Conservation (phyloP, 345 rosid species). For the Angophora floribunda region DNA sequence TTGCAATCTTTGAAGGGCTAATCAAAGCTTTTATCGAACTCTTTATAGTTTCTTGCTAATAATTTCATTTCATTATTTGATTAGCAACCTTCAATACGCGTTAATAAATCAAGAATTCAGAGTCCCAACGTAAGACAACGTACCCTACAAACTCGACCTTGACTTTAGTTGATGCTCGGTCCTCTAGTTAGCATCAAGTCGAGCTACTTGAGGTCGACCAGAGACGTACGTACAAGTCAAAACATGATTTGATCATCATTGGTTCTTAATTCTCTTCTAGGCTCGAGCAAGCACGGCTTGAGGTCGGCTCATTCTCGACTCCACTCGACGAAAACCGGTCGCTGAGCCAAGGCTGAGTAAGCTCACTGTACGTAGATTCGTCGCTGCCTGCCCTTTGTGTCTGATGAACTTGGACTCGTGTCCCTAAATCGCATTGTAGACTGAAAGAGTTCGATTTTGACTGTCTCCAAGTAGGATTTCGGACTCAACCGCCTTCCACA, state of each 20-base stretch:
- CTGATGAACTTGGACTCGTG: background rate
- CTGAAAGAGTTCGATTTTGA: background rate
- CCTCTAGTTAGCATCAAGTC: background rate
- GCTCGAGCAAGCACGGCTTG: background rate
- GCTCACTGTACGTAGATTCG: background rate
- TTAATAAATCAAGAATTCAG: background rate
- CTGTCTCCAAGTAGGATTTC: background rate
- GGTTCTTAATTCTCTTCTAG: too few relatives aligned
- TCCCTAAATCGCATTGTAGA: background rate
- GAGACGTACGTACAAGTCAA: background rate
- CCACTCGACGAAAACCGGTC: background rate
- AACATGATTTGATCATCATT: background rate
- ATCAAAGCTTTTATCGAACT: too few relatives aligned
- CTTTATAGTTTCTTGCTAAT: too few relatives aligned
- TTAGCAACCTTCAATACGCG: background rate
- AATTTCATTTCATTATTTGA: too few relatives aligned
- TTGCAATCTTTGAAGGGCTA: too few relatives aligned
- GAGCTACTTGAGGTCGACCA: background rate
- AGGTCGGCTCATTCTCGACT: background rate
- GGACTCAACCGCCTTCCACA: background rate
- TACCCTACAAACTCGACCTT: background rate
- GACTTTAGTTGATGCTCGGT: too few relatives aligned
- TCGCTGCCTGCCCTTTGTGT: background rate
- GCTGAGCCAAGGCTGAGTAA: background rate
- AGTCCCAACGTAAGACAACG: background rate